Conservation (phyloP, 495 filamentous ascomycete genomes). For the Lentithecium fluviatile region DNA sequence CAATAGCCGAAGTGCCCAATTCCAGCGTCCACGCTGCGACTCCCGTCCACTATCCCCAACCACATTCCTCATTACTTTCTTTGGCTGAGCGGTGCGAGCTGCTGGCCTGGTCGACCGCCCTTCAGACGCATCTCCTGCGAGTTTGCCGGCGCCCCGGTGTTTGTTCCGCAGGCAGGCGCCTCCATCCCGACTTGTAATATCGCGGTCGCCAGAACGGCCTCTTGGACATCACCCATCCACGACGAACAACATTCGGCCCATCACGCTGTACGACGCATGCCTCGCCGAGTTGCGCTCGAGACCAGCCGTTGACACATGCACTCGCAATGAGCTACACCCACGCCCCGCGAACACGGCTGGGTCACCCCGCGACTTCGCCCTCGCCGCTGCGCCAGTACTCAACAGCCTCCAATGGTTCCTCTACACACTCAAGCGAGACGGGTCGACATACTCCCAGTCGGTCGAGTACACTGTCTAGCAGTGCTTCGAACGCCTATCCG, state of each 20-base stretch:
- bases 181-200: slow-evolving; percentile 20
- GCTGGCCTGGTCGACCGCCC: slow-evolving; percentile 11
- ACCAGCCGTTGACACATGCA: neutral
- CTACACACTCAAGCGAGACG: slow-evolving; percentile 69
- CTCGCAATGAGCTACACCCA: slow-evolving; percentile 33
- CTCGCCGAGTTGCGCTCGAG: slow-evolving; percentile 3
- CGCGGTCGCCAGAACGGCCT: slow-evolving; percentile 31
- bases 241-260: slow-evolving; percentile 8
- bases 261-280: slow-evolving; percentile 31
- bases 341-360: slow-evolving; percentile 44
- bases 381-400: slow-evolving; percentile 71
- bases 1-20: slow-evolving; percentile 3
- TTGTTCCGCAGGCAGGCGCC: slow-evolving; percentile 19
- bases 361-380: slow-evolving; percentile 56
- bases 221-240: slow-evolving; percentile 22
- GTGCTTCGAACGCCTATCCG: slow-evolving; percentile 62
- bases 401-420: slow-evolving; percentile 75
- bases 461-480: slow-evolving; percentile 75
- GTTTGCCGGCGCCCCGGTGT: neutral
- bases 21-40: slow-evolving; percentile 6
- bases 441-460: slow-evolving; percentile 65
- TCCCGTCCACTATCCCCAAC: slow-evolving; percentile 12
- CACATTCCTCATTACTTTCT: slow-evolving; percentile 32
- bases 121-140: slow-evolving; percentile 6
- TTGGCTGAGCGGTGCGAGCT: slow-evolving; percentile 12